Base-by-base conservation (phyloP, 2,329 filamentous ascomycete species). In the Botrytis paeoniae region DNA sequence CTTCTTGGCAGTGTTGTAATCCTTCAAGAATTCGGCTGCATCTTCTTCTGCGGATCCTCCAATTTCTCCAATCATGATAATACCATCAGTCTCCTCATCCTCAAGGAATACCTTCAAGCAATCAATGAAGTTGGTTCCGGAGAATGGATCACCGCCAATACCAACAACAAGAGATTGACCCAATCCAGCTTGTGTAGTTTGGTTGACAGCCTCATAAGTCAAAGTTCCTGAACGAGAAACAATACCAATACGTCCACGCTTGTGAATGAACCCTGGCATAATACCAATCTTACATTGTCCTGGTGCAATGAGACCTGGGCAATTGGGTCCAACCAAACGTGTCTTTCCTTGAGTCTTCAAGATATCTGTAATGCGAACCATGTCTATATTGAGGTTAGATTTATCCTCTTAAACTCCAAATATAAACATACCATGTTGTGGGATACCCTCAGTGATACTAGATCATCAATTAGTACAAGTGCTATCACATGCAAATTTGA, bases 11-110 rank as follows among this genome's bases (percentile, higher is more conserved):
- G 91, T 95, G 89, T 99, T 98, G 88, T 96, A 89, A 83, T 90
- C 87, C 87, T 93, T 94, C 82, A 98, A 86, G 89, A 97, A 99
- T 81, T 98, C 96, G 80, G 96, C 95, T 57, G 96, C 96, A 81
- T 99, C 96, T 87, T 99, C 96, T 87, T 99, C 96, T 74, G 96
- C 96, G 75, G 93, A 93, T 76, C 96, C 96, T 85, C 96, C 96
- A 83, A 99, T 98, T 87, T 98, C 96, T 82, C 96, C 96, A 83
- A 99, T 98, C 96, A 99, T 98, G 87, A 99, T 98, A 86, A 99
- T 98, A 82, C 96, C 96, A 83, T 99, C 96, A 57, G 96, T 99
- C 86, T 97, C 94, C 83, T 92, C 89, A 84, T 99, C 96, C 84
- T 97, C 88, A 80, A 97, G 90, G 90, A 99, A 99, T 82, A 98